Evolutionary conservation across 1,284 basidiomycete species (phyloP).

Genomic region (Somion occarium): DNA sequence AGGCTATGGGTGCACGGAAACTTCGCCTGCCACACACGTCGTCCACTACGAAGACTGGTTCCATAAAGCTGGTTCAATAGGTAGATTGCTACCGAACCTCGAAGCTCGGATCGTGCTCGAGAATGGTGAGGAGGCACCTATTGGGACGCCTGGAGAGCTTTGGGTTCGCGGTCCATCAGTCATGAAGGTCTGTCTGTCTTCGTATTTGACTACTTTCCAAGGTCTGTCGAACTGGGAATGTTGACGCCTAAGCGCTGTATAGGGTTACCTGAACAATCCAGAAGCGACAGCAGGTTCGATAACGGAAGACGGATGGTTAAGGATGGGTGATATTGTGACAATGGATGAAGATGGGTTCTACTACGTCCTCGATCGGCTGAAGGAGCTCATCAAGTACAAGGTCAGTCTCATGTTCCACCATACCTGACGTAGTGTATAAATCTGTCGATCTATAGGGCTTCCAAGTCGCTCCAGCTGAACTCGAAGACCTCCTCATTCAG

Average conservation of each 20-base stretch:
- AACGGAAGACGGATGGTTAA: slow-evolving; percentile 33
- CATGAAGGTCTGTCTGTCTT: slow-evolving; percentile 12
- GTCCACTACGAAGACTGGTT: slow-evolving; percentile 4
- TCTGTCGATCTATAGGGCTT: slow-evolving; percentile 4
- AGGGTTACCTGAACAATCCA: slow-evolving; percentile 14
- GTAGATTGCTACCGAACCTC: slow-evolving; percentile 42
- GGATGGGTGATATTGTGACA: slow-evolving; percentile 38
- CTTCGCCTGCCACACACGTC: slow-evolving; percentile 24
- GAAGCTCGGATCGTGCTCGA: slow-evolving; percentile 42
- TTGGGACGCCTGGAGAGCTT: slow-evolving; percentile 13
- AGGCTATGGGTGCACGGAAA: slow-evolving; percentile 36
- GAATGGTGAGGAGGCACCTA: slow-evolving; percentile 24
- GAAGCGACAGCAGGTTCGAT: slow-evolving; percentile 11
- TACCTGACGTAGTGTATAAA: background rate
- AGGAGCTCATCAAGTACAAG: slow-evolving; percentile 39
- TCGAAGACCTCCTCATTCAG: slow-evolving; percentile 69
- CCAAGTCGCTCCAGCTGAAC: slow-evolving; percentile 74
- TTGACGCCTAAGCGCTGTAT: no score
- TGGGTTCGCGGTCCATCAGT: slow-evolving; percentile 15
- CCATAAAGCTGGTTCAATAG: slow-evolving; percentile 26
- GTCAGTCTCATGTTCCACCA: background rate
- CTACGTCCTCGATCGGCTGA: slow-evolving; percentile 26
- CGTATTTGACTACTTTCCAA: background rate
- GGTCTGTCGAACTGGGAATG: no score
- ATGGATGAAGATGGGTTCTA: slow-evolving; percentile 30